Evolutionary conservation across 768 basidiomycete genomes (phyloP).

Genomic region (Tulasnella sp.): DNA sequence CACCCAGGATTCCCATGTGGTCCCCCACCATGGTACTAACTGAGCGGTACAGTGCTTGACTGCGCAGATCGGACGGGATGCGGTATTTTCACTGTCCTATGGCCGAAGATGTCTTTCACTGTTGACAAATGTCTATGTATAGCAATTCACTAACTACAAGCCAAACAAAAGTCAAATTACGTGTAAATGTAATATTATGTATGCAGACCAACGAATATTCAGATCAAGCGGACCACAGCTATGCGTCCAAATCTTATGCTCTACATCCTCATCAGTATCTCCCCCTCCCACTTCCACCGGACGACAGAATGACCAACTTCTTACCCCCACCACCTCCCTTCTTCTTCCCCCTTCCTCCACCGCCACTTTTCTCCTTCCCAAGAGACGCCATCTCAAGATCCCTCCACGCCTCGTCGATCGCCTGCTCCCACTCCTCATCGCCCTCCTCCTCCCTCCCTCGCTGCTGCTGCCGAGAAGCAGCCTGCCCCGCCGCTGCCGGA

Average conservation of each 20-base stretch:
- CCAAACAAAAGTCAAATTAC: background rate
- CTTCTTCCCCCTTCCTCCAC: background rate
- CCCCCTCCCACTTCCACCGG: background rate
- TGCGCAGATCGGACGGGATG: background rate
- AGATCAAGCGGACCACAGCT: too few species aligned
- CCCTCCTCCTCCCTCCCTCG: background rate
- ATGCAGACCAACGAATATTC: too few species aligned
- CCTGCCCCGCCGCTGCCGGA: constrained; percentile 16
- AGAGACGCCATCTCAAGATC: constrained; percentile 49
- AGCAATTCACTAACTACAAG: background rate
- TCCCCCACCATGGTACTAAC: background rate
- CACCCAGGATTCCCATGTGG: background rate
- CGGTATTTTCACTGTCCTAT: background rate
- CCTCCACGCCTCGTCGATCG: constrained; percentile 68
- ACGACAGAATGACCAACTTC: background rate
- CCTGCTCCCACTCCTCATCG: constrained; percentile 52
- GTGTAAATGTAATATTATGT: too few species aligned
- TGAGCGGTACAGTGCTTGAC: background rate
- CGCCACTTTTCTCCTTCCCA: background rate
- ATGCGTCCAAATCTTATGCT: too few species aligned
- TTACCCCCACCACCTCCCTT: background rate
- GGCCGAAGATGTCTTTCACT: background rate
- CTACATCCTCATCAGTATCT: too few species aligned
- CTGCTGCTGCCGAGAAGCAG: background rate
- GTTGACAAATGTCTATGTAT: background rate